Evolutionary conservation across 129 eudicot species (phyloP).

Genomic region (Saposhnikovia divaricata): DNA sequence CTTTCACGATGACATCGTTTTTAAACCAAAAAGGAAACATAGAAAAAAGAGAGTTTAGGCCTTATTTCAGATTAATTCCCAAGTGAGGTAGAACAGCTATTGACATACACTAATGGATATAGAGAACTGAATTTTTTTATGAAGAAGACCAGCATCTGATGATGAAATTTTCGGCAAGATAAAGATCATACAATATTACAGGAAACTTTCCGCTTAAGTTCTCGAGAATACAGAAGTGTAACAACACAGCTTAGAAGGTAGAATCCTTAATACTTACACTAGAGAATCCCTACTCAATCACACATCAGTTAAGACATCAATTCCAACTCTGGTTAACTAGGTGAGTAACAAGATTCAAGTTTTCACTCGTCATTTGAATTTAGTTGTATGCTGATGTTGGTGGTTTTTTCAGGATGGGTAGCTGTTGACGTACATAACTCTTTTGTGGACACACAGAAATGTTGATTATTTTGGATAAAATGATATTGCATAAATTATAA

Average conservation of each 20-base stretch:
- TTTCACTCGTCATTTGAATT: not conserved
- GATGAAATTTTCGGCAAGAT: not conserved
- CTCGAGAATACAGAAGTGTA: not conserved
- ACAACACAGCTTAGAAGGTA: not conserved
- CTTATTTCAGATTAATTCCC: slow-evolving; percentile 19
- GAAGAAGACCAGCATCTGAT: slow-evolving; percentile 5
- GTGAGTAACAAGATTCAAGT: not conserved
- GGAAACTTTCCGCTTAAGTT: not conserved
- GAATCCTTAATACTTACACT: not conserved
- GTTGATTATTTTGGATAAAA: not conserved
- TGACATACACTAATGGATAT: slow-evolving; percentile 51
- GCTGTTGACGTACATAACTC: not conserved
- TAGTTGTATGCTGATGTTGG: not conserved
- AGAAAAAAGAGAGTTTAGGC: not conserved
- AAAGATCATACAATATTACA: slow-evolving; percentile 3
- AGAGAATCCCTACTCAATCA: not conserved
- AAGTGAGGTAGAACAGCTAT: slow-evolving; percentile 76
- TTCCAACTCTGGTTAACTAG: not conserved
- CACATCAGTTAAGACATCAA: not conserved
- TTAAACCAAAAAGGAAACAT: not conserved
- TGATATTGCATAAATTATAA: not conserved
- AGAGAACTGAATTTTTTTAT: slow-evolving; percentile 25
- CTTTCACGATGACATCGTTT: not conserved
- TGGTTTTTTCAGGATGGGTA: slow-evolving; percentile 17
- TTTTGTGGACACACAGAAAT: not conserved